These are phyloP conservation scores for Citrus unshiu DNA, from an alignment of 345 rosid species.

Conservation along the genomic window DNA sequence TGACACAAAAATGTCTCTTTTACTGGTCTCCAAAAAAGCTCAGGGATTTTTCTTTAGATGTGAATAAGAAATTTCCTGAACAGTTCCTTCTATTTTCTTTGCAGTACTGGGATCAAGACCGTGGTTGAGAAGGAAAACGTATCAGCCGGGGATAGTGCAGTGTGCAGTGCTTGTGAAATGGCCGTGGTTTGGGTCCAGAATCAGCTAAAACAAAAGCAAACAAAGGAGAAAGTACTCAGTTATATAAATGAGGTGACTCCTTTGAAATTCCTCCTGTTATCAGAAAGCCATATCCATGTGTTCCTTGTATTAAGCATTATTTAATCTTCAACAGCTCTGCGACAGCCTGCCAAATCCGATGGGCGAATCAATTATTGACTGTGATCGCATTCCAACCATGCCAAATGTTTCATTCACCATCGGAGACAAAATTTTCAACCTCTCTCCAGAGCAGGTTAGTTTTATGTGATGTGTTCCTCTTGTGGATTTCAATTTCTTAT, in stretches of 20 bases:
- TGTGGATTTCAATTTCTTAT: neutral
- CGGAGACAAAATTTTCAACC: constrained; percentile 50
- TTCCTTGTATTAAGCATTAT: neutral
- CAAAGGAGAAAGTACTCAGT: constrained; percentile 50
- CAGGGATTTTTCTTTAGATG: neutral
- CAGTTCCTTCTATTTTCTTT: neutral
- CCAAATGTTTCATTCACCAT: constrained; percentile 62
- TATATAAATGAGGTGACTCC: constrained; percentile 49
- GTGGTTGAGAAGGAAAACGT: constrained; percentile 40
- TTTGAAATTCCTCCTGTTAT: neutral
- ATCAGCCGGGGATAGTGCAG: constrained; percentile 24
- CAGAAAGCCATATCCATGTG: neutral
- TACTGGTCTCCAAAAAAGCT: neutral
- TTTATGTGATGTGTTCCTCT: neutral
- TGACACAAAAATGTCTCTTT: neutral
- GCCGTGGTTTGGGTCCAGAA: constrained; percentile 64
- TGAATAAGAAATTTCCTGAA: neutral
- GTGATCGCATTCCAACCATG: constrained; percentile 43
- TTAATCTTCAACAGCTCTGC: constrained; percentile 42
- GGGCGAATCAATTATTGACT: constrained; percentile 57
- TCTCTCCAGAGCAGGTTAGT: constrained; percentile 67
- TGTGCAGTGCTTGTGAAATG: constrained; percentile 64
- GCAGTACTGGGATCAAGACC: constrained; percentile 38
- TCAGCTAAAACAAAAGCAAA: constrained; percentile 49
- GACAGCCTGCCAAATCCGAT: constrained; percentile 67